Evolutionary conservation across 2,329 filamentous ascomycete genomes (phyloP).

Genomic region (Neonectria ditissima): DNA sequence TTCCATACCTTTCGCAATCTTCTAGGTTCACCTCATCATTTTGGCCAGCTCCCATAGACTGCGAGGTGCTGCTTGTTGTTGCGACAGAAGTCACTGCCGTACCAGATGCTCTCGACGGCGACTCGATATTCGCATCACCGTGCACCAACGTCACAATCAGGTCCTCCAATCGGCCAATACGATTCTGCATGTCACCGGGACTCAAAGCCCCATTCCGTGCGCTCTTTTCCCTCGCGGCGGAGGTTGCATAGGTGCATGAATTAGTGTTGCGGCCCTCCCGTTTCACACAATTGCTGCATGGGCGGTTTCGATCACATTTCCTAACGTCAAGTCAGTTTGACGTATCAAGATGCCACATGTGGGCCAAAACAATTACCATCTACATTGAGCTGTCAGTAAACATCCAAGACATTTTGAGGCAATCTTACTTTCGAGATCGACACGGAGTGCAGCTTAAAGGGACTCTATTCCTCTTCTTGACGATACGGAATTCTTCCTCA

Average conservation of each 20-base stretch:
- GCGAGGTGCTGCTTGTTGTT: conserved; percentile 56
- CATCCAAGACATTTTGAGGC: background rate
- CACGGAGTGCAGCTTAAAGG: conserved; percentile 93
- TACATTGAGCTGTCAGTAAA: background rate
- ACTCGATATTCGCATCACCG: conserved; percentile 71
- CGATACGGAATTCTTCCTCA: conserved; percentile 85
- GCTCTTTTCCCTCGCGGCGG: conserved; percentile 77
- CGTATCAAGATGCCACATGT: background rate
- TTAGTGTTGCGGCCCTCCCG: conserved; percentile 83
- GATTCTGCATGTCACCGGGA: conserved; percentile 97
- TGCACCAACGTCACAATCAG: conserved; percentile 95
- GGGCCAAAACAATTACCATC: background rate
- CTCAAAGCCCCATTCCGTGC: conserved; percentile 68
- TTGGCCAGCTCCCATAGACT: conserved; percentile 64
- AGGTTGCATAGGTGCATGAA: conserved; percentile 87
- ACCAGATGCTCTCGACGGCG: conserved; percentile 48
- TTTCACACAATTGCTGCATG: conserved; percentile 94
- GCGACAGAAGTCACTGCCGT: conserved; percentile 51
- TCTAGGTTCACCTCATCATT: conserved; percentile 65
- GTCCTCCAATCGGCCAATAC: conserved; percentile 93
- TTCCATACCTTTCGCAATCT: conserved; percentile 68
- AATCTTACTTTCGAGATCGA: conserved; percentile 83
- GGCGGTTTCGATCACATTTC: conserved; percentile 92
- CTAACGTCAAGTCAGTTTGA: conserved; percentile 54
- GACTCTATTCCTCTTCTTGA: conserved; percentile 90